A percentile compares a stretch with the other conserved stretches of the same genome.
Conservation (phyloP, 176 grass and related monocot species). For the barley (Hordeum vulgare) region DNA sequence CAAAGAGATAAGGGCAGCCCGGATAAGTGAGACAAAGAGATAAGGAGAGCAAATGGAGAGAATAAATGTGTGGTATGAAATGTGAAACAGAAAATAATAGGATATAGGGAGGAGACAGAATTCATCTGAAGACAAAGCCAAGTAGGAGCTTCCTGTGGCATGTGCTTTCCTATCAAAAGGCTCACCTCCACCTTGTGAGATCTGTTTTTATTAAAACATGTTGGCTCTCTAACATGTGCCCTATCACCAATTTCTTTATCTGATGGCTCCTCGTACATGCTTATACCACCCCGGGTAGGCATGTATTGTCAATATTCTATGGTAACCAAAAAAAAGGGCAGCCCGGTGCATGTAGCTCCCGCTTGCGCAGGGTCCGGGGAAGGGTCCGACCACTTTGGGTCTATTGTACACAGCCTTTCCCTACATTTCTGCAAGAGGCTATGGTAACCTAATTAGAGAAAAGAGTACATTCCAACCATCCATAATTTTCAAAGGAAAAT, state of each 20-base stretch:
- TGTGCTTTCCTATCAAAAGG: background rate
- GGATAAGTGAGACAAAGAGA: background rate
- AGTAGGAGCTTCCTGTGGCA: background rate
- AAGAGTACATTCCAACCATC: background rate
- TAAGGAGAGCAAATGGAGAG: background rate
- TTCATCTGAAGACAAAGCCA: background rate
- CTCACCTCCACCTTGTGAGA: background rate
- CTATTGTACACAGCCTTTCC: too few relatives aligned
- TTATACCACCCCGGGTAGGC: background rate
- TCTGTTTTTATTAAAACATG: background rate
- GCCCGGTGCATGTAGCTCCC: too few relatives aligned
- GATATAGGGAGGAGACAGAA: background rate
- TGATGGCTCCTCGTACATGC: background rate
- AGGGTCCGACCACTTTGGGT: too few relatives aligned
- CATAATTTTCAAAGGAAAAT: background rate
- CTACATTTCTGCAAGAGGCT: too few relatives aligned
- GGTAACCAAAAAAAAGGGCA: too few relatives aligned
- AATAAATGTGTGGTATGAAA: background rate
- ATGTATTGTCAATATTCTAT: background rate
- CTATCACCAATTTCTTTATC: background rate
- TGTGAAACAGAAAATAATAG: background rate
- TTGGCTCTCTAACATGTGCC: background rate
- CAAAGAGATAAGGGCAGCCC: background rate
- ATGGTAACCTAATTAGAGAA: background rate
- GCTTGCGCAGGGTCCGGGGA: too few relatives aligned